Base-by-base conservation (phyloP, 1,284 basidiomycete genomes). In the Malassezia vespertilionis region DNA sequence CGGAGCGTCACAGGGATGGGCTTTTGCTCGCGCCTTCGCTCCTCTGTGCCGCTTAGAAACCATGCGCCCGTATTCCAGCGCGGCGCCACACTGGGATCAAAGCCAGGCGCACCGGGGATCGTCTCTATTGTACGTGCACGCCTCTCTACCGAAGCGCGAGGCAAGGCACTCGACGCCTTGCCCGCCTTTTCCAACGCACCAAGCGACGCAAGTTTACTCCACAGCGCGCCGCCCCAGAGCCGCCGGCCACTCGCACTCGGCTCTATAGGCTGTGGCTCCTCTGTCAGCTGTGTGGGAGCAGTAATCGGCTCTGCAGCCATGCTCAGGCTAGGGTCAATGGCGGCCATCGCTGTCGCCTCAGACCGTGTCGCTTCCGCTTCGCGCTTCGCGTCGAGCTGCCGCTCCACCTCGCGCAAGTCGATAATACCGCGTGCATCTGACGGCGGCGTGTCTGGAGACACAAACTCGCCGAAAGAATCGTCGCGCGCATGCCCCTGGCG, bases 51-150 rank as follows among this genome's bases (percentile, higher is more conserved):
- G 18, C 56, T 53, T 8, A 69, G 46, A 18, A 56, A 58, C 65
- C 65, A 69, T 15, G 54, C 40, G 5, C 65, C 65, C 2, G 60
- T 65, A 46, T 69, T 69, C 65, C 65, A 69, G 15, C 52, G 48
- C 28, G 46, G 54, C 2, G 52, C 48, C 0, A 56, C 40, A 11
- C 35, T 18, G 2, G 56, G 41, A 34, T 65, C 61, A 40, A 67
- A 67, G 2, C 61, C 64, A 7, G 65, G 65, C 3, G 65, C 65
- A 17, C 64, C 64, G 21, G 58, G 54, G 15, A 49, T 42, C 3
- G 22, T 15, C 4, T 42, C 22, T 2, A 24, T 11, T 1, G 40
- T 31, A 14, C 17, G 34, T 4, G 37, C 37, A 18, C 24, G 33
- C 30, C 41, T 33, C 15, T 43, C 40, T 5, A 49, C 46, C 7